A percentile compares a stretch with the other conserved stretches of the same genome.
These are phyloP conservation scores for Naumovozyma baii DNA, from an alignment of 805 yeast genomes.

Conservation along the genomic window DNA sequence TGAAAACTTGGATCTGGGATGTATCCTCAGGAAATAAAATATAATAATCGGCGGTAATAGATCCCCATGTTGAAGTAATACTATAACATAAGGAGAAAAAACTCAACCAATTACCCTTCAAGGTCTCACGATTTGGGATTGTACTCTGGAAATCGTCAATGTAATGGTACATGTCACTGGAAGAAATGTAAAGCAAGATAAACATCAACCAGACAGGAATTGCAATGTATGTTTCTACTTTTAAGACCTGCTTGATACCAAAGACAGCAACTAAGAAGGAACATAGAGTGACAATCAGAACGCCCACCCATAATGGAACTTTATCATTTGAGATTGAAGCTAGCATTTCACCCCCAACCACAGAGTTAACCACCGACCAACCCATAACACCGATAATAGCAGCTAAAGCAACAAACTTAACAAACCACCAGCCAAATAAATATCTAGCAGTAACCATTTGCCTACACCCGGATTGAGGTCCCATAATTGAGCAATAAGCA, in stretches of 20 bases:
- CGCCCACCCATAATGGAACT: constrained; percentile 66
- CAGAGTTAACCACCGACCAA: constrained; percentile 91
- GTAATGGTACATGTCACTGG: constrained; percentile 38
- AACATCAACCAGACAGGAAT: constrained; percentile 62
- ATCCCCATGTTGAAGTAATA: constrained; percentile 83
- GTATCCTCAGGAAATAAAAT: constrained; percentile 69
- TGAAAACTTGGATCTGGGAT: constrained; percentile 43
- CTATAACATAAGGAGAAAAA: constrained; percentile 68
- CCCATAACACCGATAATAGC: constrained; percentile 72
- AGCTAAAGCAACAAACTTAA: constrained; percentile 62
- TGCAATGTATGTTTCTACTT: constrained; percentile 58
- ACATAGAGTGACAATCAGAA: constrained; percentile 54
- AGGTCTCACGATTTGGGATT: constrained; percentile 29
- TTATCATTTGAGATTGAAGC: constrained; percentile 53
- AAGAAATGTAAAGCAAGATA: constrained; percentile 53
- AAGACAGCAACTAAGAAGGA: constrained; percentile 62
- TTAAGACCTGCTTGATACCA: constrained; percentile 65
- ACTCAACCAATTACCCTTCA: constrained; percentile 60
- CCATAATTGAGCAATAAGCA: constrained; percentile 77
- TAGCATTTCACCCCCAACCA: constrained; percentile 79
- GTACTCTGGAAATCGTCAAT: constrained; percentile 29
- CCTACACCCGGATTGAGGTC: constrained; percentile 82
- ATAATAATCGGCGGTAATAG: constrained; percentile 77
- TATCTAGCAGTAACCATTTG: constrained; percentile 79
- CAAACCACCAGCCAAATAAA: constrained; percentile 79